Conservation (phyloP, 2,329 filamentous ascomycete genomes). For the Penicillium italicum region DNA sequence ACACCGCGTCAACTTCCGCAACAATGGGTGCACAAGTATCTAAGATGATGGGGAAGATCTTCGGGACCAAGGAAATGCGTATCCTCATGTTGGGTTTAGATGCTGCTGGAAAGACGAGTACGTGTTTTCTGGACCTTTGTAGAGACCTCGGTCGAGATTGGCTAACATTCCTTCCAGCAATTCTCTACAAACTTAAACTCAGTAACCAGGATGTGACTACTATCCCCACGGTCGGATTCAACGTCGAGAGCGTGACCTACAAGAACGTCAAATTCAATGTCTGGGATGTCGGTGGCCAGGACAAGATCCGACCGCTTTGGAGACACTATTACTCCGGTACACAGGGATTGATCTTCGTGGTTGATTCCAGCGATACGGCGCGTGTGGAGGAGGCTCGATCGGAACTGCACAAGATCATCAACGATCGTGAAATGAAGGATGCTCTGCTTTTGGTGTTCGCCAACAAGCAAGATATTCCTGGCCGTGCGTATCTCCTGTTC, state of each 20-base stretch:
- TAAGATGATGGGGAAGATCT: constrained; percentile 98
- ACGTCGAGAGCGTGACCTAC: constrained; percentile 97
- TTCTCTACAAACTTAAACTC: constrained; percentile 98
- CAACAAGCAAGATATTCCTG: constrained; percentile 95
- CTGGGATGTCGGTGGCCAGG: constrained; percentile 97
- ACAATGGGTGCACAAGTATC: constrained; percentile 91
- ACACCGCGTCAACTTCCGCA: constrained; percentile 16
- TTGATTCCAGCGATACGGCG: constrained; percentile 87
- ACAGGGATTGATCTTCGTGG: constrained; percentile 97
- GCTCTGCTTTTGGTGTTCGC: constrained; percentile 91
- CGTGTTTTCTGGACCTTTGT: constrained; percentile 19
- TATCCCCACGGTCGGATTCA: constrained; percentile 97
- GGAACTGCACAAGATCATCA: constrained; percentile 95
- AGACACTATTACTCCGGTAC: constrained; percentile 96
- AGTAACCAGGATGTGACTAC: constrained; percentile 92
- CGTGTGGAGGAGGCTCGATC: constrained; percentile 90
- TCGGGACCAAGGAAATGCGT: constrained; percentile 98
- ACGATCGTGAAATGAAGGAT: constrained; percentile 97
- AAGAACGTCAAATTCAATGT: constrained; percentile 99
- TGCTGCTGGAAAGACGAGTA: constrained; percentile 93
- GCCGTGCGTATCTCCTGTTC: constrained; percentile 53
- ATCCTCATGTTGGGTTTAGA: constrained; percentile 97
- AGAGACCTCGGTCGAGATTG: neutral
- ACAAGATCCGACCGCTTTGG: constrained; percentile 97
- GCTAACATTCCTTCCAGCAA: constrained; percentile 51